A percentile compares a stretch with the other conserved stretches of the same genome.
phyloP scores from a whole-genome alignment of 495 filamentous ascomycete species.

The Delitschia confertaspora region DNA sequence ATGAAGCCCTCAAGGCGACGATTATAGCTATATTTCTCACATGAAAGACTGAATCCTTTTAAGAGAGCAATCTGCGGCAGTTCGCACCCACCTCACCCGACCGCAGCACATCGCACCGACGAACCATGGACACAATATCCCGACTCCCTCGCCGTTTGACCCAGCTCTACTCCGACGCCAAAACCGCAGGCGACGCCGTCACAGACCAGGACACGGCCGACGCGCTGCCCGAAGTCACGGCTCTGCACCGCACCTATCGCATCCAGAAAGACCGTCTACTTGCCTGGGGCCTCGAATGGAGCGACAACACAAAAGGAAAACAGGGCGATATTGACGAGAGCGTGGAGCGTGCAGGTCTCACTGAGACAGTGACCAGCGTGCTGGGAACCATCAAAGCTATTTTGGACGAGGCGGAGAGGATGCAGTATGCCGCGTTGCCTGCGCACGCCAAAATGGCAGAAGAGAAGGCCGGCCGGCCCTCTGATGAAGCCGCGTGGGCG shows the following conservation, averaged over 20 bases:
- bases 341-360: constrained; percentile 70
- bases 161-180: constrained; percentile 86
- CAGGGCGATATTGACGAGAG: constrained; percentile 81
- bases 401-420: constrained; percentile 70
- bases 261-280: constrained; percentile 70
- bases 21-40: too few relatives aligned
- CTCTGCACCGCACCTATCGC: constrained; percentile 49
- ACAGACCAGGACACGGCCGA: constrained; percentile 57
- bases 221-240: constrained; percentile 46
- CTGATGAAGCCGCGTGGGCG: constrained; percentile 38
- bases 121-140: constrained; percentile 20
- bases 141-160: constrained; percentile 60
- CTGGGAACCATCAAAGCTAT: constrained; percentile 84
- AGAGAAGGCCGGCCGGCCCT: constrained; percentile 30
- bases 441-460: constrained; percentile 8
- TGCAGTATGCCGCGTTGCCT: constrained; percentile 41
- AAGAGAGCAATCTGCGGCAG: too few relatives aligned
- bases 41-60: too few relatives aligned
- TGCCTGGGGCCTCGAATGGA: constrained; percentile 89
- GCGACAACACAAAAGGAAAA: constrained; percentile 54
- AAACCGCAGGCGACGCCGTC: constrained; percentile 75
- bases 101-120: too few relatives aligned
- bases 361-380: constrained; percentile 78
- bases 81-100: too few relatives aligned
- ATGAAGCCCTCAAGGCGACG: too few relatives aligned